Conservation (phyloP, 2,329 filamentous ascomycete species). For the Fusarium citri region DNA sequence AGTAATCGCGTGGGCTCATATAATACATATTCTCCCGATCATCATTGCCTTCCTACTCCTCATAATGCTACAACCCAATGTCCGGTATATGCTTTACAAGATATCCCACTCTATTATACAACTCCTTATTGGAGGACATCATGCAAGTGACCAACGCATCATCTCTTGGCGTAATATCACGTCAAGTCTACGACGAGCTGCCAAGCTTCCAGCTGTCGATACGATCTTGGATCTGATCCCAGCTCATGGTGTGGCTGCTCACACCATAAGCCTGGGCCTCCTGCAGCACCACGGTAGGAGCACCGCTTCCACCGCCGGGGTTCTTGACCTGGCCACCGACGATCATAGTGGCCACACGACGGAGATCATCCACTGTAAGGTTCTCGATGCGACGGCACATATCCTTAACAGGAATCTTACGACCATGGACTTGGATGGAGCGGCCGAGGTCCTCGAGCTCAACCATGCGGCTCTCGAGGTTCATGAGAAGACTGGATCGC, state of each 20-base stretch:
- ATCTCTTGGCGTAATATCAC: neutral
- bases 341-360: constrained; percentile 82
- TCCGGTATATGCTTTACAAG: constrained; percentile 36
- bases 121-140: constrained; percentile 6
- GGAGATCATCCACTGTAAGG: constrained; percentile 82
- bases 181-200: constrained; percentile 52
- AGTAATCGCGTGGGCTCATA: constrained; percentile 34
- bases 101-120: constrained; percentile 44
- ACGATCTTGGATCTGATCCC: constrained; percentile 90
- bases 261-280: constrained; percentile 83
- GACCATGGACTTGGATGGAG: constrained; percentile 96
- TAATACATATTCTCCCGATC: constrained; percentile 32
- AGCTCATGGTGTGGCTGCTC: constrained; percentile 75
- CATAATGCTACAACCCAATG: constrained; percentile 33
- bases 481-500: constrained; percentile 91
- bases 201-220: constrained; percentile 89
- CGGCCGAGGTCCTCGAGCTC: constrained; percentile 95
- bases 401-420: constrained; percentile 89
- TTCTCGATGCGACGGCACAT: constrained; percentile 91
- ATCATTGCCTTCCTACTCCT: constrained; percentile 15
- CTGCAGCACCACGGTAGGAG: constrained; percentile 94
- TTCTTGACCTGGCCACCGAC: constrained; percentile 83
- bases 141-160: neutral
- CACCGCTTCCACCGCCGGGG: constrained; percentile 80
- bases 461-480: constrained; percentile 96